These are phyloP conservation scores for Coniella lustricola DNA, from an alignment of 2,329 filamentous ascomycete species.

Conservation along the genomic window DNA sequence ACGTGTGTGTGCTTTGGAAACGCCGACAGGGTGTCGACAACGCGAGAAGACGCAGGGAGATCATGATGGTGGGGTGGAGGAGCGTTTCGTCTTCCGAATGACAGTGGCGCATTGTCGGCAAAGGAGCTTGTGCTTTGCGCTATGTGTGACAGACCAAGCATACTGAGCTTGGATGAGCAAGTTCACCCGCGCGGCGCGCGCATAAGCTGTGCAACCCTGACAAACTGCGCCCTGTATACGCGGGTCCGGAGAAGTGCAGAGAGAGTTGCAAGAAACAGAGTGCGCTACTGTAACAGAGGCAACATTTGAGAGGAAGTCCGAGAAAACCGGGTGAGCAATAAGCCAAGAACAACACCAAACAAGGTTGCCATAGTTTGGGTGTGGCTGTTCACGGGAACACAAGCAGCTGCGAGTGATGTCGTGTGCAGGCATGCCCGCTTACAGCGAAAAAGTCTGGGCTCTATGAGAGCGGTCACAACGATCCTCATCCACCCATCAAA, in stretches of 20 bases:
- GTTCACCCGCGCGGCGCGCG: constrained; percentile 4
- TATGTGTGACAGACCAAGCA: constrained; percentile 8
- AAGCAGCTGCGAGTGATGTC: constrained; percentile 27
- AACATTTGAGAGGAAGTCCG: background rate
- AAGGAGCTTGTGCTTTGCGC: background rate
- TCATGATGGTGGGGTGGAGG: background rate
- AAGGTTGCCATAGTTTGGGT: background rate
- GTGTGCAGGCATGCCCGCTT: constrained; percentile 27
- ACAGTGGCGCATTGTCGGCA: constrained; percentile 8
- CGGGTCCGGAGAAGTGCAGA: no score
- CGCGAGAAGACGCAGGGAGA: no score
- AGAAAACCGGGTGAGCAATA: background rate
- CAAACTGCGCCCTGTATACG: no score
- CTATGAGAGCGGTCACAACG: constrained; percentile 16
- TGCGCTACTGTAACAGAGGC: background rate
- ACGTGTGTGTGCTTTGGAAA: no score
- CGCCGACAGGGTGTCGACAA: no score
- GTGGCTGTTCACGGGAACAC: constrained; percentile 20
- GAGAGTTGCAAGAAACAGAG: no score
- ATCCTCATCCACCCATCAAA: constrained; percentile 8
- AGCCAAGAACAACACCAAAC: background rate
- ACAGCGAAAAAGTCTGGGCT: constrained; percentile 16
- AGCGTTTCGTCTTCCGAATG: no score
- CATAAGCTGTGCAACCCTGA: no score
- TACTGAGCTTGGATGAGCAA: constrained; percentile 6